Evolutionary conservation across 2,329 filamentous ascomycete genomes (phyloP).

Genomic region (Ceratocystis harringtonii): DNA sequence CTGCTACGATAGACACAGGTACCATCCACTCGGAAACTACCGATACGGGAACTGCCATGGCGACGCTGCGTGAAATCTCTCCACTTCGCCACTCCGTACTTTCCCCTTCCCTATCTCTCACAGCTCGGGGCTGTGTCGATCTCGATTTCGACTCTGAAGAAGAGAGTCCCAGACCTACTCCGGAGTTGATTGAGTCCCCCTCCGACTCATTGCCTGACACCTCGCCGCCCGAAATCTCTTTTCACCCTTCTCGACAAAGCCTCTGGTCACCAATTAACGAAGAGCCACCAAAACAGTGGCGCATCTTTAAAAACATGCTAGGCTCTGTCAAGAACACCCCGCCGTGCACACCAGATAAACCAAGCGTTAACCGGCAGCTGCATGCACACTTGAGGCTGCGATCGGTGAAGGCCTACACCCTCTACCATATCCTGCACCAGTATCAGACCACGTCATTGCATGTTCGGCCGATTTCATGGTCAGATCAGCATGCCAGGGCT

Average conservation of each 20-base stretch:
- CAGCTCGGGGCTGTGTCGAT: background rate
- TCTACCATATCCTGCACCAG: slow-evolving; percentile 13
- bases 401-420: slow-evolving; percentile 9
- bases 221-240: background rate
- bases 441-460: slow-evolving; percentile 28
- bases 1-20: background rate
- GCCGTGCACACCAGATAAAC: background rate
- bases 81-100: background rate
- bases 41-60: background rate
- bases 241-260: background rate
- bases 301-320: background rate
- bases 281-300: background rate
- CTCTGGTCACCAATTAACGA: background rate
- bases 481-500: slow-evolving; percentile 34
- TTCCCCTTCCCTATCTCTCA: background rate
- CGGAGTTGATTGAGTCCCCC: background rate
- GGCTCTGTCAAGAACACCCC: background rate
- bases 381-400: background rate
- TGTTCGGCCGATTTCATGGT: slow-evolving; percentile 41
- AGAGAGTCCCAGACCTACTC: background rate
- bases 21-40: background rate
- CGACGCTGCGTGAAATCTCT: background rate
- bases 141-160: background rate
- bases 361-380: background rate
- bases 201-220: background rate